Evolutionary conservation across 805 yeast species (phyloP).

Genomic region (Scheffersomyces amazonensis): DNA sequence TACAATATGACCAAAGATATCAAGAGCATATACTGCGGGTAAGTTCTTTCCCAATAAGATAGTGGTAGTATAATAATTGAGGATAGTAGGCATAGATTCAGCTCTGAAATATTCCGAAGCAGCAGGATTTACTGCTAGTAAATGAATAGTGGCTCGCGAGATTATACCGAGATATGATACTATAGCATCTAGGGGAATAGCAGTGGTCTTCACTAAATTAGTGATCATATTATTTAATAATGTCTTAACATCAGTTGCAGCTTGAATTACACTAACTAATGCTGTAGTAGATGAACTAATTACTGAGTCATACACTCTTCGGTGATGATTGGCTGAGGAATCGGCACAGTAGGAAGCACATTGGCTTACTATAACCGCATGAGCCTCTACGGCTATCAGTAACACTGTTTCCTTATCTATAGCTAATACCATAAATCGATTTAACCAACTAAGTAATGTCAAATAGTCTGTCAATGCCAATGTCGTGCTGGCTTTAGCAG

Average conservation of each 20-base stretch:
- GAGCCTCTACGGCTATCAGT: conserved; percentile 17
- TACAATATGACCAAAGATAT: conserved; percentile 44
- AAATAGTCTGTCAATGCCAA: conserved; percentile 57
- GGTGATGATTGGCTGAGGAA: conserved; percentile 8
- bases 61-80: conserved; percentile 29
- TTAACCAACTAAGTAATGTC: conserved; percentile 58
- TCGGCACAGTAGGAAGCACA: conserved; percentile 8
- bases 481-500: conserved; percentile 14
- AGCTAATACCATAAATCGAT: conserved; percentile 24
- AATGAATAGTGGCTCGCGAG: conserved; percentile 6
- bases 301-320: conserved; percentile 25
- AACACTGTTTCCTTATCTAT: conserved; percentile 14
- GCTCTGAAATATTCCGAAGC: conserved; percentile 5
- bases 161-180: conserved; percentile 3
- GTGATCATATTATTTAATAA: conserved; percentile 1
- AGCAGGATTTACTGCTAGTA: conserved; percentile 12
- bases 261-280: conserved; percentile 1
- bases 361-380: conserved; percentile 36
- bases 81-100: conserved; percentile 5
- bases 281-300: conserved; percentile 23
- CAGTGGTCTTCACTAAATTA: neutral
- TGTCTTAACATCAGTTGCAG: neutral
- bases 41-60: conserved; percentile 46
- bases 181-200: neutral
- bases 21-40: conserved; percentile 31